Conservation (phyloP, 345 rosid genomes). For the Populus nigra region DNA sequence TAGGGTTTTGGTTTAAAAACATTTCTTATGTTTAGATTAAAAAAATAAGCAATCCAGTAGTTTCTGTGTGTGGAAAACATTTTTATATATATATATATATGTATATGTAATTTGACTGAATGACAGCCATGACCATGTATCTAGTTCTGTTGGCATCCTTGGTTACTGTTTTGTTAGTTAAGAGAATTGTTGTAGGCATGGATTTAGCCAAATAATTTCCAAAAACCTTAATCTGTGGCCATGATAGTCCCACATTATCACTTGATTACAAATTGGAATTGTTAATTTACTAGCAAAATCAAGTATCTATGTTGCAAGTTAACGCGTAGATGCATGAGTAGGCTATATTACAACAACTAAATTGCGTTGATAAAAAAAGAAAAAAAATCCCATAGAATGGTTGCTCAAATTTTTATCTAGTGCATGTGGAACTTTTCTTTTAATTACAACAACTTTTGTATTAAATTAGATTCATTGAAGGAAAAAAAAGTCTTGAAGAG, state of each 20-base stretch:
- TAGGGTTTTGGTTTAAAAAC: too few relatives aligned
- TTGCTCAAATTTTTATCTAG: background rate
- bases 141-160: constrained; percentile 5
- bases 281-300: background rate
- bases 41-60: too few relatives aligned
- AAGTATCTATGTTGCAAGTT: background rate
- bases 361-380: too few relatives aligned
- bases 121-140: constrained; percentile 21
- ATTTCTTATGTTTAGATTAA: too few relatives aligned
- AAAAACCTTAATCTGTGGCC: constrained; percentile 5
- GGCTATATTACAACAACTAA: too few relatives aligned
- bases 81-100: background rate
- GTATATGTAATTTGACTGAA: constrained; percentile 1
- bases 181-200: background rate
- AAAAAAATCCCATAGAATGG: background rate
- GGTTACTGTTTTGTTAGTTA: background rate
- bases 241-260: constrained; percentile 19
- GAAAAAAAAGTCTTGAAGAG: background rate
- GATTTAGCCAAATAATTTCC: background rate
- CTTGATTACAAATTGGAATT: background rate
- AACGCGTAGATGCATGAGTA: background rate
- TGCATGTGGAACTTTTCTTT: background rate
- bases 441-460: background rate
- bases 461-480: background rate
- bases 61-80: too few relatives aligned